Evolutionary conservation across 1,284 basidiomycete species (phyloP), one percentile per base, ranked within the genome.

Genomic region (Ustilago esculenta): DNA sequence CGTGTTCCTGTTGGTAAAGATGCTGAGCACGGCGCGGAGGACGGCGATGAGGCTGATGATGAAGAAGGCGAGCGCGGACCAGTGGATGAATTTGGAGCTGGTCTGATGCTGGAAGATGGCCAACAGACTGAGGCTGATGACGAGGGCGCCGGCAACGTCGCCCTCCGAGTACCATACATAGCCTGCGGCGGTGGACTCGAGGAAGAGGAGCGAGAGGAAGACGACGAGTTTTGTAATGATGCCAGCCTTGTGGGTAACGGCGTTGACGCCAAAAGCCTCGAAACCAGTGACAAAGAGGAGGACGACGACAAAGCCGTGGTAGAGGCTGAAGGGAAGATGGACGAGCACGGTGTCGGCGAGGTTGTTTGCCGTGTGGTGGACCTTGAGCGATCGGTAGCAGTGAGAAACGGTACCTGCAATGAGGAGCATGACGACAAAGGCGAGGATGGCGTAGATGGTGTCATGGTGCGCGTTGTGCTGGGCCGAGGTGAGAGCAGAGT

Each of bases 281-380:
- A 97, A 96, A 4, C 87, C 90, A 41, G 91, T 90, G 61, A 96
- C 85, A 65, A 96, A 86, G 71, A 95, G 90, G 56, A 96, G 87
- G 47, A 96, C 90, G 44, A 92, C 93, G 14, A 92, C 92, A 90
- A 93, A 95, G 45, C 94, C 94, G 81, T 96, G 94, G 85, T 90
- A 96, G 27, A 74, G 58, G 48, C 63, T 78, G 70, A 84, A 83
- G 21, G 83, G 84, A 9, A 84, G 80, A 66, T 84, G 83, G 15
- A 85, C 82, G 41, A 84, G 82, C 17, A 82, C 82, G 82, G 95
- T 58, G 20, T 80, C 77, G 23, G 86, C 65, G 49, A 75, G 78
- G 67, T 81, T 87, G 76, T 88, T 85, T 44, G 90, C 83, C 48
- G 86, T 82, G 82, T 95, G 89, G 68, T 88, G 87, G 82, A 91